These are phyloP conservation scores for Kodamaea plutei DNA, from an alignment of 1,139 yeast species.

Conservation along the genomic window DNA sequence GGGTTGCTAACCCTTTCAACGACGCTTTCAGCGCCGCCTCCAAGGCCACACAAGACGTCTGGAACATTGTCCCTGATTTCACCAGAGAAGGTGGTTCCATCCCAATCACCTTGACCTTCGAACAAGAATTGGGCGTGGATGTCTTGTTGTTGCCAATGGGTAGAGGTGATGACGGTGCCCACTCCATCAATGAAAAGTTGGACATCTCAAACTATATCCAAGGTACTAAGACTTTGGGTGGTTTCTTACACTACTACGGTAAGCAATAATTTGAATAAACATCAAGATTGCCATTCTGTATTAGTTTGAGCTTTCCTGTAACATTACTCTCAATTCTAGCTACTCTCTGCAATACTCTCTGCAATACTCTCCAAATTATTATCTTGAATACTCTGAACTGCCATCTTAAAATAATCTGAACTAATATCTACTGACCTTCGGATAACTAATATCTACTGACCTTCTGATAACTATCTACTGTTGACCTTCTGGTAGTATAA, in stretches of 20 bases:
- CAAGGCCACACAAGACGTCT: slow-evolving; percentile 88
- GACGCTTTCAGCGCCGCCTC: slow-evolving; percentile 92
- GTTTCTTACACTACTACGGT: slow-evolving; percentile 86
- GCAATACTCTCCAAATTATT: no score
- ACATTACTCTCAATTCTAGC: neutral
- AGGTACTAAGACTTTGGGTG: slow-evolving; percentile 92
- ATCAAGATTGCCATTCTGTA: no score
- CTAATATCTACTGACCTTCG: no score
- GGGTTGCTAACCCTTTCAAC: slow-evolving; percentile 94
- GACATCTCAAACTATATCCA: slow-evolving; percentile 84
- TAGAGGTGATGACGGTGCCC: slow-evolving; percentile 99
- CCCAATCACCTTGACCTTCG: slow-evolving; percentile 92
- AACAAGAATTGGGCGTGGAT: slow-evolving; percentile 76
- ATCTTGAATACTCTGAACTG: no score
- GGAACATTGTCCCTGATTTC: slow-evolving; percentile 92
- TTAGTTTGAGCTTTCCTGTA: neutral
- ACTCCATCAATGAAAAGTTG: slow-evolving; percentile 92
- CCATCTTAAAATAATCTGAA: no score
- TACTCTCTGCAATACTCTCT: neutral
- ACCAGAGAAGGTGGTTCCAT: slow-evolving; percentile 99
- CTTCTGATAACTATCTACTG: no score
- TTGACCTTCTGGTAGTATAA: no score
- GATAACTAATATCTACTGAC: no score
- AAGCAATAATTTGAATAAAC: slow-evolving; percentile 25
- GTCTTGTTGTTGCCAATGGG: slow-evolving; percentile 95